A percentile compares a stretch with the other conserved stretches of the same genome.
Evolutionary conservation across 352 stramenopile genomes (phyloP).

Genomic region (Globisporangium paroecandrum): DNA sequence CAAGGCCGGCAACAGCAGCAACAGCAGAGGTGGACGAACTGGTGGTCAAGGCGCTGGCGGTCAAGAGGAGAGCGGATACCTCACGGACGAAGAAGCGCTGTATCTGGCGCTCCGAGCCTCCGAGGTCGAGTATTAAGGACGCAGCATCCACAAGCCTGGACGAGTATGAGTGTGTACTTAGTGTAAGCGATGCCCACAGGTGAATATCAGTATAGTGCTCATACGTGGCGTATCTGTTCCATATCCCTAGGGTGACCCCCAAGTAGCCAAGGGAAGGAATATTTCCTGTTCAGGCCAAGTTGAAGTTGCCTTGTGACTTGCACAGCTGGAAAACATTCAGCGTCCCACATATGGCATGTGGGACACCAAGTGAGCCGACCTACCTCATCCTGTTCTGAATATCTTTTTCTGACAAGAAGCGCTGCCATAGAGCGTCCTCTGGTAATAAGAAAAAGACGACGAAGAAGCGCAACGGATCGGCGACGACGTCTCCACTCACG

Average conservation of each 20-base stretch:
- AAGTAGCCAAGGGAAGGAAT: too few species aligned
- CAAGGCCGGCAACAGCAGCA: conserved; percentile 6
- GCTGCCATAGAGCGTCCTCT: neutral
- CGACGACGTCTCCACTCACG: neutral
- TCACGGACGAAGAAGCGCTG: conserved; percentile 22
- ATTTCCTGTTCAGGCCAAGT: neutral
- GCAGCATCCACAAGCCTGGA: neutral
- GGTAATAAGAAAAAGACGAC: neutral
- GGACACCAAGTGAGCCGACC: neutral
- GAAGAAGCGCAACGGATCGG: conserved; percentile 8
- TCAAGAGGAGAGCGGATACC: conserved; percentile 15
- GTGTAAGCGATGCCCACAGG: neutral
- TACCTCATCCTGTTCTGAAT: neutral
- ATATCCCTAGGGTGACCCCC: neutral
- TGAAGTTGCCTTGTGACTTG: neutral
- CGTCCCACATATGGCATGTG: neutral
- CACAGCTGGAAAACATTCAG: too few species aligned
- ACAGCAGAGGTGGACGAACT: neutral
- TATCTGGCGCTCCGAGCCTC: conserved; percentile 21
- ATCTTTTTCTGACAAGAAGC: neutral
- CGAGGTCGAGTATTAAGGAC: conserved; percentile 18
- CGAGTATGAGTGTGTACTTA: neutral
- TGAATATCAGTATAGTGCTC: neutral
- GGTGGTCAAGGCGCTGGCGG: neutral
- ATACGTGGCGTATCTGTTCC: neutral